These are phyloP conservation scores for Marasmius oreades DNA, from an alignment of 1,284 basidiomycete species.

Conservation along the genomic window DNA sequence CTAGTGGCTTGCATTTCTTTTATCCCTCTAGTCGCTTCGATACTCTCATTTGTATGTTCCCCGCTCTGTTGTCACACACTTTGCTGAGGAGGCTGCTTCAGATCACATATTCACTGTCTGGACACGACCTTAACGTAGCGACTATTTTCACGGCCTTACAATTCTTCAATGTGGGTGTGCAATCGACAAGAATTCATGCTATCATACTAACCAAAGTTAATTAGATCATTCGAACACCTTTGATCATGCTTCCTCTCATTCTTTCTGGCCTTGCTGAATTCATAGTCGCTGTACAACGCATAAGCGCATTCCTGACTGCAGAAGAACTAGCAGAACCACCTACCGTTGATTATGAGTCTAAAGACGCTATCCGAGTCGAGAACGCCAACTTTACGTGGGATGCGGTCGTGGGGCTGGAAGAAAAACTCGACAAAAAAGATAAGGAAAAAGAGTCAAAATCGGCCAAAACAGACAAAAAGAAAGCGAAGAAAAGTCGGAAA, in stretches of 20 bases:
- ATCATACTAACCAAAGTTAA: not conserved
- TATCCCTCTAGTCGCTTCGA: constrained; percentile 51
- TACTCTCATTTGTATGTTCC: constrained; percentile 51
- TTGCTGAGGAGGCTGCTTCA: constrained; percentile 13
- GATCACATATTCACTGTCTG: constrained; percentile 53
- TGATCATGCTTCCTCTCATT: constrained; percentile 50
- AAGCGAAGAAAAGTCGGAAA: constrained; percentile 14
- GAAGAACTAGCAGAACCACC: constrained; percentile 62
- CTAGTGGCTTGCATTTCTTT: constrained; percentile 37
- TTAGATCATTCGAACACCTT: constrained; percentile 39
- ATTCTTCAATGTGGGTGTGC: constrained; percentile 49
- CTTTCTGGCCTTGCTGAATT: constrained; percentile 54
- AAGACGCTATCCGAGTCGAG: constrained; percentile 52
- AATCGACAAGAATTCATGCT: not conserved
- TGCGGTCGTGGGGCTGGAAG: constrained; percentile 22
- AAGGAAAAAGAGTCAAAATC: constrained; percentile 20
- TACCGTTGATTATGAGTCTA: constrained; percentile 37
- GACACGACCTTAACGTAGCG: constrained; percentile 49
- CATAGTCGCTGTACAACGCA: constrained; percentile 57
- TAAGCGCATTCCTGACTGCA: constrained; percentile 56
- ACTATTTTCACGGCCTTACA: constrained; percentile 60
- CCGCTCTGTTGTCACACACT: not conserved
- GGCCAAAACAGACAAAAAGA: constrained; percentile 5
- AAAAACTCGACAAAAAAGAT: constrained; percentile 23
- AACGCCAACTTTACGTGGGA: constrained; percentile 70